Base-by-base conservation (phyloP, 192 early-diverging fungal species). In the Rhizophagus sp. region DNA sequence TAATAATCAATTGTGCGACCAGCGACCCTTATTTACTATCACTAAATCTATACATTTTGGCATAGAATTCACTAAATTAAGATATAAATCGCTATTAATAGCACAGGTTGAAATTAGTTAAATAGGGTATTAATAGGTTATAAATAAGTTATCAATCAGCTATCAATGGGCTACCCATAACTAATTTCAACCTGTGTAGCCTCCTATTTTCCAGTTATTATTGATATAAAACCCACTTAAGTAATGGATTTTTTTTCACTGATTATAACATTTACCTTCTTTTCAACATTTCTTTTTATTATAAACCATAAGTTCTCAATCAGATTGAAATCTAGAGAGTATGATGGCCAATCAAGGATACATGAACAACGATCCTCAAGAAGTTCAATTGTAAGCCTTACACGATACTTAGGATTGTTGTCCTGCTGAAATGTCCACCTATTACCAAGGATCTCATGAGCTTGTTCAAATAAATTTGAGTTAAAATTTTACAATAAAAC, bases 281-380 rank as follows among this genome's bases (percentile, higher is more conserved):
- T 72, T 72, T 72, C 69, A 2, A 72, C 69, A 24, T 66, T 66
- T 66, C 22, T 66, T 66, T 66, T 66, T 22, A 66, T 66, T 30
- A 66, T 66, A 4, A 6, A 2, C 65, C 22, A 66, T 66, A 72
- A 34, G 69, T 71, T 71, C 19, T 71, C 69, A 3, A 71, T 71
- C 39, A 34, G 34, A 72, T 72, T 72, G 10, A 72, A 33, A 41
- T 72, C 25, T 41, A 9, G 36, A 24, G 34, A 41, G 34, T 25
- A 41, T 11, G 36, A 72, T 4, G 69, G 39, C 8, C 69, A 72
- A 9, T 72, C 69, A 34, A 72, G 69, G 12, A 72, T 3, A 41
- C 34, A 8, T 72, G 69, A 15, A 41, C 30, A 72, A 41, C 34
- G 10, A 5, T 22, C 0, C 1, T 72, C 1, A 44, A 44, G 69